Base-by-base conservation (phyloP, 495 filamentous ascomycete genomes). In the Bathelium albidoporum region DNA sequence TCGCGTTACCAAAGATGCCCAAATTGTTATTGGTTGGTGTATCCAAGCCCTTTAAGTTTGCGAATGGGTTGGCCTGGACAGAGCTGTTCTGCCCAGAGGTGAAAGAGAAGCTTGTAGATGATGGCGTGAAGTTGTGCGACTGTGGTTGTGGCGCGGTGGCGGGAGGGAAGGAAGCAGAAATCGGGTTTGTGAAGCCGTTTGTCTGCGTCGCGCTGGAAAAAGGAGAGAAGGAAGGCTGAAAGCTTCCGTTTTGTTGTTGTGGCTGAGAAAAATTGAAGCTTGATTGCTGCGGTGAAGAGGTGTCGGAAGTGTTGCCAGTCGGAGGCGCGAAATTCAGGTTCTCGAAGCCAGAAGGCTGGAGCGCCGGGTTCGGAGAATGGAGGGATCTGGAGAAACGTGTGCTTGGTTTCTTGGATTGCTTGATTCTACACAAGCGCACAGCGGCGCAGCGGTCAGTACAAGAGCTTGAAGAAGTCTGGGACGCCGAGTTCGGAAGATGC, bases 31-130 rank as follows among this genome's bases (percentile, higher is more conserved):
- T 55, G 24, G 26, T 55, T 29, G 49, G 49, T 5, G 24, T 9
- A 22, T 2, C 20, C 11, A 22, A 20, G 44, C 44, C 44, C 5
- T 49, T 49, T 22, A 49, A 49, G 20, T 16, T 29, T 55, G 49
- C 49, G 16, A 55, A 55, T 29, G 49, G 49, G 16, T 55, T 55
- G 44, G 5, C 5, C 22, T 49, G 44, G 18, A 20, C n/a, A 20
- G 44, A 20, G 5, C 5, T 49, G 43, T n/a, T 20, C 49, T 55
- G 49, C 5, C 20, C 24, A 29, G 49, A 28, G 10, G 22, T 29
- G 49, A 55, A 55, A 55, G 49, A 55, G 49, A 55, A 29, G 49
- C 49, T 29, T 26, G 49, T 55, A 11, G 49, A 55, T 10, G 49
- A n/a, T 0, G 49, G 49, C 9, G 49, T 24, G 16, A 55, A 55